Conservation (phyloP, 768 basidiomycete genomes). For the Tylopilus sp. region DNA sequence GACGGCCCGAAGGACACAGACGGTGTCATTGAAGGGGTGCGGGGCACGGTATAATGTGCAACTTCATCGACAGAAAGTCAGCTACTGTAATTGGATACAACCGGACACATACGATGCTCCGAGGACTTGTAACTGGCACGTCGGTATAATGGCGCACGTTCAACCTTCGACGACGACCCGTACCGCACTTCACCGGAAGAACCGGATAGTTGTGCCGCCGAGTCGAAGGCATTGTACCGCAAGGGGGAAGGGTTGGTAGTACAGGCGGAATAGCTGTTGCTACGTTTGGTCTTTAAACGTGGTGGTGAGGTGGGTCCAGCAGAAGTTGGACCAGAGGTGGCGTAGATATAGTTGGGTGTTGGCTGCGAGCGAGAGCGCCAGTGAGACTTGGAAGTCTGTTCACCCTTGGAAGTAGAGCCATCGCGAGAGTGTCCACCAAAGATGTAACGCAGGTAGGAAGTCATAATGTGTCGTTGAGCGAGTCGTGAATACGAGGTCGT, state of each 20-base stretch:
- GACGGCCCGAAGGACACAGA: conserved; percentile 37
- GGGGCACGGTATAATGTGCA: conserved; percentile 30
- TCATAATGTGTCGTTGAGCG: conserved; percentile 33
- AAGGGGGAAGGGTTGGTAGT: conserved; percentile 39
- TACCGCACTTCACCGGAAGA: conserved; percentile 33
- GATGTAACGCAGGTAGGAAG: conserved; percentile 48
- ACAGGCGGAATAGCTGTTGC: conserved; percentile 38
- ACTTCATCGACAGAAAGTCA: conserved; percentile 15
- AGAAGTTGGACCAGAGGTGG: conserved; percentile 26
- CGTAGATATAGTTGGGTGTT: conserved; percentile 41
- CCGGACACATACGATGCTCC: conserved; percentile 42
- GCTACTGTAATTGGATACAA: background rate
- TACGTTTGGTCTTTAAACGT: conserved; percentile 35
- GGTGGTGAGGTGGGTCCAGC: conserved; percentile 37
- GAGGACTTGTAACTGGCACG: conserved; percentile 42
- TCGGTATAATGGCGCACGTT: conserved; percentile 38
- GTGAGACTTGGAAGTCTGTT: conserved; percentile 38
- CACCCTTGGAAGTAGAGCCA: conserved; percentile 22
- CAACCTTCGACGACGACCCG: conserved; percentile 28
- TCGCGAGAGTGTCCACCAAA: conserved; percentile 37
- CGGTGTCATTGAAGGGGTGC: conserved; percentile 29
- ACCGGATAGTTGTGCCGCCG: conserved; percentile 18
- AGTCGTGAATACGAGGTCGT: conserved; percentile 22
- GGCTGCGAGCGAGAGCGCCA: conserved; percentile 41
- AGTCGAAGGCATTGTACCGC: conserved; percentile 38